Conservation (phyloP, 768 basidiomycete species). For the Nevesoporus exiguus region DNA sequence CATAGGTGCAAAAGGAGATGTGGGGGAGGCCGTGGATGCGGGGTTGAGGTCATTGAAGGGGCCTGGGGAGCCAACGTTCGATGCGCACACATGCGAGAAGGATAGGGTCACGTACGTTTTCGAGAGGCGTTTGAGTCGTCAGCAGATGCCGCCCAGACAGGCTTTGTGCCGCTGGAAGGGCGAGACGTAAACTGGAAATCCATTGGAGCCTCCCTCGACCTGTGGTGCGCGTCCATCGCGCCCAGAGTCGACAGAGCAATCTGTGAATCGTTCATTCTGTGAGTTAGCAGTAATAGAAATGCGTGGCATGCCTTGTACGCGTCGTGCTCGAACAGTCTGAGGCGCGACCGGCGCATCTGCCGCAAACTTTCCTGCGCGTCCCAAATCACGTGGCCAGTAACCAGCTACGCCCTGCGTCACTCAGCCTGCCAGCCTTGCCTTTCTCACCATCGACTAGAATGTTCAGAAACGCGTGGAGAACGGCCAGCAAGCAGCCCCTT, state of each 20-base stretch:
- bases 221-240: conserved; percentile 29
- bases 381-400: conserved; percentile 27
- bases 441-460: conserved; percentile 19
- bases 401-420: neutral
- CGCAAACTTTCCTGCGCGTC: conserved; percentile 13
- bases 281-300: neutral
- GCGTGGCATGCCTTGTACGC: conserved; percentile 16
- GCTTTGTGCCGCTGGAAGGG: conserved; percentile 45
- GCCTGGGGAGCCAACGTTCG: conserved; percentile 37
- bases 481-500: conserved; percentile 16
- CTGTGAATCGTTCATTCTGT: neutral
- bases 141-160: conserved; percentile 50
- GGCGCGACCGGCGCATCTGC: conserved; percentile 1
- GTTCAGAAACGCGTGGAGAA: conserved; percentile 28
- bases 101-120: conserved; percentile 60
- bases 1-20: conserved; percentile 40
- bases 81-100: conserved; percentile 8
- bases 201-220: conserved; percentile 83
- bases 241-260: neutral
- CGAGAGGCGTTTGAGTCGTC: conserved; percentile 53
- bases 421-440: neutral
- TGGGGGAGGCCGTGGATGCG: conserved; percentile 33
- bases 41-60: conserved; percentile 43
- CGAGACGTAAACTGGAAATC: conserved; percentile 84
- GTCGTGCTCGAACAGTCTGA: conserved; percentile 12